phyloP scores from a whole-genome alignment of 169 alveolate species.

The Cryptosporidium xiaoi region DNA sequence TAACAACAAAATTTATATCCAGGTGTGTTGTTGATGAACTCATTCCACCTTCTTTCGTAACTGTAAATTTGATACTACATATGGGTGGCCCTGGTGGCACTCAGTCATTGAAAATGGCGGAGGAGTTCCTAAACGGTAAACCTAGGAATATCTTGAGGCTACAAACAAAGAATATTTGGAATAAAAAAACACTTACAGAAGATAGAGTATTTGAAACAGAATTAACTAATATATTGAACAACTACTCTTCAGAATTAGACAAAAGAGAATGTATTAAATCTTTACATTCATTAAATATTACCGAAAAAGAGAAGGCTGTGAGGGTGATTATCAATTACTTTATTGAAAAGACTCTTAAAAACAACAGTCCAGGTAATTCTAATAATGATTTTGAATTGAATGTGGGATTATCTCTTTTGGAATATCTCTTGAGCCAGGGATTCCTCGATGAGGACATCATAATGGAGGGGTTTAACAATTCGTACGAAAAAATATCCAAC shows the following conservation, averaged over 20 bases:
- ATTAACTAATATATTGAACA: not conserved
- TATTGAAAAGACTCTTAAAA: conserved; percentile 3
- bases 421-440: conserved; percentile 64
- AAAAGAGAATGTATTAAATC: conserved; percentile 60
- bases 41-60: conserved; percentile 59
- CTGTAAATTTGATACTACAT: conserved; percentile 60
- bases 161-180: conserved; percentile 65
- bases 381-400: conserved; percentile 7
- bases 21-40: conserved; percentile 70
- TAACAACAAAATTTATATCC: conserved; percentile 52
- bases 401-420: conserved; percentile 47
- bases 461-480: conserved; percentile 36
- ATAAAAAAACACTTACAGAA: conserved; percentile 1
- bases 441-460: conserved; percentile 56
- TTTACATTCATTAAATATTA: conserved; percentile 28
- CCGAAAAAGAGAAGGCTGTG: conserved; percentile 22
- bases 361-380: not conserved
- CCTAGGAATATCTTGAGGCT: conserved; percentile 52
- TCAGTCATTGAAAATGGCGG: conserved; percentile 44
- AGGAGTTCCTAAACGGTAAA: conserved; percentile 25
- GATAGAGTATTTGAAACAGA: not conserved
- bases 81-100: conserved; percentile 75
- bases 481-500: conserved; percentile 7
- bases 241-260: conserved; percentile 14
- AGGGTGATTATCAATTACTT: not conserved